Evolutionary conservation across 2,329 filamentous ascomycete genomes (phyloP), one percentile per base, ranked within the genome.

Genomic region (Diaporthe australafricana): DNA sequence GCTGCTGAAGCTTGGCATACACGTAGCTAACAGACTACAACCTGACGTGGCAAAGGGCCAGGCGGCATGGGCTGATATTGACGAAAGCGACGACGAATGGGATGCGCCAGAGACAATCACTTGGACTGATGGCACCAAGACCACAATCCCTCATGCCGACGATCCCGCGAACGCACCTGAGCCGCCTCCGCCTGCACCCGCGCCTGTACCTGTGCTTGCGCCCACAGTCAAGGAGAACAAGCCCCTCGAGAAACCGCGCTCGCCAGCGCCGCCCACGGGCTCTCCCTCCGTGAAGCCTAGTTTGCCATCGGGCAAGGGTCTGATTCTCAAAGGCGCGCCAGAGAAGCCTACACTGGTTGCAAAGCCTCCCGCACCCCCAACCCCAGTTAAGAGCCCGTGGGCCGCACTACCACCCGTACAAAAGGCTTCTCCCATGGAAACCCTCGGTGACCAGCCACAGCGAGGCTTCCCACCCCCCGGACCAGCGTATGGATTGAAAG

Each of bases 381-480:
- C 91, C 1, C 92, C 94, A 0, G 88, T 91, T 32, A 98, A 97
- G 79, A 98, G 95, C 5, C 96, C 96, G 5, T 98, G 96, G 96
- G 96, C 96, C 30, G 80, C 92, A 42, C 83, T 98, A 35, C 96
- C 96, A 17, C 94, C 94, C 0, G 89, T 98, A 8, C 94, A 97
- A 14, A 96, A 92, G 79, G 89, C 92, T 0, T 90, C 94, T 1
- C 95, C 93, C 0, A 83, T 91, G 73, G 93, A 94, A 67, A 77
- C 85, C 48, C 83, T 86, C 12, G 75, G 78, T 20, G 73, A 75
- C 47, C 77, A 78, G 27, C 68, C 74, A 11, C 76, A 79, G 66
- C 78, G 84, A 76, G 87, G 89, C 35, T 86, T 86, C 74, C 82
- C 87, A 71, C 82, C 84, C 27, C 87, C 85, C 77, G 91, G 63